Evolutionary conservation across 352 stramenopile genomes (phyloP).

Genomic region (Pythium periplocum): DNA sequence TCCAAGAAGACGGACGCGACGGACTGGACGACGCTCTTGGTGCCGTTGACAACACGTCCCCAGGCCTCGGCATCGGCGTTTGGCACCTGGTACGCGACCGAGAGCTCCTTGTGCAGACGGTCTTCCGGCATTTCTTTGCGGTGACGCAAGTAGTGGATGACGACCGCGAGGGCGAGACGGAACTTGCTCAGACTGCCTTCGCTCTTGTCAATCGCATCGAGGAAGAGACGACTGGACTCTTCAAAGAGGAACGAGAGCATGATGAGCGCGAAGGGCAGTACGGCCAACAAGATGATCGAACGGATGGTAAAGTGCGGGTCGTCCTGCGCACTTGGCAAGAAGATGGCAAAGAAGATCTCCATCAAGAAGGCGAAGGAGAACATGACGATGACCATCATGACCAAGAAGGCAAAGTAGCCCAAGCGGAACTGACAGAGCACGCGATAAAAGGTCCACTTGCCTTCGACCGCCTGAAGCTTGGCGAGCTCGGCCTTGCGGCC

Average conservation of each 20-base stretch:
- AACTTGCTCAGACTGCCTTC: slow-evolving; percentile 82
- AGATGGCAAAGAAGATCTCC: slow-evolving; percentile 90
- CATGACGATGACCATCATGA: slow-evolving; percentile 88
- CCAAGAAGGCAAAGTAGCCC: slow-evolving; percentile 86
- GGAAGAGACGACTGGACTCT: slow-evolving; percentile 73
- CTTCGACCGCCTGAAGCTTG: slow-evolving; percentile 54
- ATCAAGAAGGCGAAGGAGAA: slow-evolving; percentile 88
- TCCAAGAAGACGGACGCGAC: slow-evolving; percentile 41
- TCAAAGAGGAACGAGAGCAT: slow-evolving; percentile 87
- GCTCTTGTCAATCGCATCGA: slow-evolving; percentile 82
- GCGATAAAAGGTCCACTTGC: slow-evolving; percentile 74
- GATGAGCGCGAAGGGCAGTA: slow-evolving; percentile 75
- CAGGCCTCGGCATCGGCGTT: slow-evolving; percentile 66
- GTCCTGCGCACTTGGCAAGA: slow-evolving; percentile 67
- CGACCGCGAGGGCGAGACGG: slow-evolving; percentile 72
- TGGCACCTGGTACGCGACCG: slow-evolving; percentile 36
- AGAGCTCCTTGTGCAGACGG: slow-evolving; percentile 48
- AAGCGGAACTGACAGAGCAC: slow-evolving; percentile 78
- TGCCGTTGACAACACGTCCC: slow-evolving; percentile 34
- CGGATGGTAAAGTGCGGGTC: slow-evolving; percentile 72
- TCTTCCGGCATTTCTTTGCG: slow-evolving; percentile 76
- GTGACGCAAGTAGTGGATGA: slow-evolving; percentile 83
- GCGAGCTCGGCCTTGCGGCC: slow-evolving; percentile 62
- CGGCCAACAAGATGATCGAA: slow-evolving; percentile 54
- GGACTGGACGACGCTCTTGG: slow-evolving; percentile 30